Conservation (phyloP, 257 asterid genomes). For the Asclepias syriaca region DNA sequence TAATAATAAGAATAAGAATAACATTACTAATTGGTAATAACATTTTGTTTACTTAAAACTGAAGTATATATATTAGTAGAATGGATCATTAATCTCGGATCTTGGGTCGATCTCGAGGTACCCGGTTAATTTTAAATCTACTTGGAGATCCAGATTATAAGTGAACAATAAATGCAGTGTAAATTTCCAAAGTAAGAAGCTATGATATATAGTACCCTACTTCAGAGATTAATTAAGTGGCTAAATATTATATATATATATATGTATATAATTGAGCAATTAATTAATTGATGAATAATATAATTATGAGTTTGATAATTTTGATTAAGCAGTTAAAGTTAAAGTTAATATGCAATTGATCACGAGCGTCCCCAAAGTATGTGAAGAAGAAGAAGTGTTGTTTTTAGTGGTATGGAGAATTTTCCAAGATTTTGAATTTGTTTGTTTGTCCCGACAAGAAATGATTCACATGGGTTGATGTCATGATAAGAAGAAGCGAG, state of each 20-base stretch:
- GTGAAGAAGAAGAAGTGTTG: no score
- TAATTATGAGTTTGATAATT: background rate
- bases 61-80: background rate
- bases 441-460: conserved; percentile 19
- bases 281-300: background rate
- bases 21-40: no score
- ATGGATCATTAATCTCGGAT: conserved; percentile 10
- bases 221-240: background rate
- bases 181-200: conserved; percentile 1
- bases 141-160: conserved; percentile 2
- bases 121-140: conserved; percentile 6
- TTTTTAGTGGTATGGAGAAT: no score
- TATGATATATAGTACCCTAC: background rate
- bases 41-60: background rate
- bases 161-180: conserved; percentile 3
- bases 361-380: background rate
- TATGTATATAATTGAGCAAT: background rate
- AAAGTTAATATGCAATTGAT: background rate
- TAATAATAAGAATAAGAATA: background rate
- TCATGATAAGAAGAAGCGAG: conserved; percentile 19
- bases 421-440: conserved; percentile 11
- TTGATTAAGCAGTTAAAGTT: background rate
- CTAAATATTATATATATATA: no score
- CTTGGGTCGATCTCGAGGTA: conserved; percentile 22
- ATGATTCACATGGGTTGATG: conserved; percentile 17